Evolutionary conservation across 2,329 filamentous ascomycete genomes (phyloP), one percentile per base, ranked within the genome.

Genomic region (Tolypocladium guangdongense): DNA sequence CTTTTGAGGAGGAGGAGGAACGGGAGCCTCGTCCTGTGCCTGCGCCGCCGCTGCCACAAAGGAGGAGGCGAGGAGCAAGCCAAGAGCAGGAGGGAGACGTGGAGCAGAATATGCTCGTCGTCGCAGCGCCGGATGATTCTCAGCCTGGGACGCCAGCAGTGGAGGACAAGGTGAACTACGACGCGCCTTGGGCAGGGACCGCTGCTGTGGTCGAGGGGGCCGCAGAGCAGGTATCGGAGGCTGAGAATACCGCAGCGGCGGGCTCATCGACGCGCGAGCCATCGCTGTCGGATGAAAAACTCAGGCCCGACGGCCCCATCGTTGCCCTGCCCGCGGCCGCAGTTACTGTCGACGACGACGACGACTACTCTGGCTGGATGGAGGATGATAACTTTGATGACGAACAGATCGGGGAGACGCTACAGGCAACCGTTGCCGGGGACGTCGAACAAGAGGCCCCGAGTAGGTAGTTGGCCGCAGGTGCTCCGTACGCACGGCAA

Each of bases 81-180:
- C 63, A 73, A 16, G 65, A 69, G 12, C 59, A 63, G 7, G 68
- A 71, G 11, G 64, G 63, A 30, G 62, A 67, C 8, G 64, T 63
- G 1, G 74, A 76, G 7, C 78, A 84, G 55, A 74, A 72, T 10
- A 66, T 88, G 41, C 71, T 88, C 5, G 78, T 88, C 18, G 82
- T 88, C 14, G 78, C 80, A 54, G 84, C 83, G 1, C 84, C 84
- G 1, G 70, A 72, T 12, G 83, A 86, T 56, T 87, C 82, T 4
- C 77, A 81, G 55, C 80, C 81, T 2, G 70, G 71, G 2, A 80
- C 78, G 6, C 80, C 81, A 1, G 59, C 70, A 7, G 66, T 62
- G 8, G 75, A 75, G 22, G 66, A 70, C 12, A 56, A 59, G 14
- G 50, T 53, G 1, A 59, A 52, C 20, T 50, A 53, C 33, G 56